These are phyloP conservation scores for Chamaecyparis obtusa DNA, from an alignment of 75 land plant species.

Conservation along the genomic window DNA sequence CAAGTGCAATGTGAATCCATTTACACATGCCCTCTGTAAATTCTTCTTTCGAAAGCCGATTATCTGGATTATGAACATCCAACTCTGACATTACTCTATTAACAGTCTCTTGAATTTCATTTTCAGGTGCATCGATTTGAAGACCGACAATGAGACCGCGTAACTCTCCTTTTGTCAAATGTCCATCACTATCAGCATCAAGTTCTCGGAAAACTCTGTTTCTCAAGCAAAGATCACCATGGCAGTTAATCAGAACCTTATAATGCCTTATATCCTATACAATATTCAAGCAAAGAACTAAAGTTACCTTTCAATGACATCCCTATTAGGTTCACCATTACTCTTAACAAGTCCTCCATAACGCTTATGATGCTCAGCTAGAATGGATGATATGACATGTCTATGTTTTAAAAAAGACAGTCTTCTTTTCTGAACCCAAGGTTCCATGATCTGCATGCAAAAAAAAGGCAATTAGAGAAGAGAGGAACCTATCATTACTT, in stretches of 20 bases:
- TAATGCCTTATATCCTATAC: background rate
- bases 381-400: conserved; percentile 10
- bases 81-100: conserved; percentile 53
- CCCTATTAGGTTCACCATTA: conserved; percentile 31
- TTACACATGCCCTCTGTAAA: conserved; percentile 29
- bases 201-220: background rate
- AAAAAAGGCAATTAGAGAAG: conserved; percentile 4
- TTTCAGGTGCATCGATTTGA: conserved; percentile 46
- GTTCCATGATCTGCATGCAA: conserved; percentile 29
- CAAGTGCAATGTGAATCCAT: conserved; percentile 33
- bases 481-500: background rate
- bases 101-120: conserved; percentile 41
- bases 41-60: conserved; percentile 14
- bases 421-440: conserved; percentile 35
- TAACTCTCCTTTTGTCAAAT: conserved; percentile 15
- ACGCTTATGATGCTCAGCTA: background rate
- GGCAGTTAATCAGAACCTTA: background rate
- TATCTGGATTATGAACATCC: conserved; percentile 34
- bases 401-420: conserved; percentile 16
- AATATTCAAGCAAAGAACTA: background rate
- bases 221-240: background rate
- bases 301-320: conserved; percentile 25
- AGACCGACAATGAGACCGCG: conserved; percentile 55
- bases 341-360: conserved; percentile 30
- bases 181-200: background rate